Evolutionary conservation across 2,329 filamentous ascomycete species (phyloP), one percentile per base, ranked within the genome.

Genomic region (Coniochaeta sp.): DNA sequence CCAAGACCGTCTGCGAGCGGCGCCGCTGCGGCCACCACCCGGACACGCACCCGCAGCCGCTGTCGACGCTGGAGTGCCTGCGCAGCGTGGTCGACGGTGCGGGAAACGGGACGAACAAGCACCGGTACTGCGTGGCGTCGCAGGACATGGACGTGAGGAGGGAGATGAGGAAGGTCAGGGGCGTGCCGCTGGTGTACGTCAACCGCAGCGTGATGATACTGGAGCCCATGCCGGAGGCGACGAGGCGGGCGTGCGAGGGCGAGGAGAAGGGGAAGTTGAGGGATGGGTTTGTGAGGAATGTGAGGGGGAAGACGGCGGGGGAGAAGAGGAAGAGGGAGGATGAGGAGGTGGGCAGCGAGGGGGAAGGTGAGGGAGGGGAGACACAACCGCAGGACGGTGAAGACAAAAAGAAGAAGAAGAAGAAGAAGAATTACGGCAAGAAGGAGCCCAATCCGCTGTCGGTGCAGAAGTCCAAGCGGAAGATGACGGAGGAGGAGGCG

Each of bases 101-200:
- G 57, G 85, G 78, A 62, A 44, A 22, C 34, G 81, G 83, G 42
- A 82, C 82, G 61, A 95, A 95, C 72, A 91, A 91, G 75, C 85
- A 92, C 69, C 82, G 88, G 61, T 93, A 93, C 70, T 84, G 91
- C 14, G 87, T 93, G 22, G 90, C 90, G 9, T 88, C 84, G 63
- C 90, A 93, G 72, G 87, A 89, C 64, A 73, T 79, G 26, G 82
- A 85, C 47, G 80, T 90, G 54, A 77, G 90, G 65, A 79, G 81
- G 55, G 76, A 78, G 65, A 80, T 93, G 76, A 81, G 89, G 57
- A 75, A 74, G n/a, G 80, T 93, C 22, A 81, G 84, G 26, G 90
- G 89, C 22, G 88, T 91, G 56, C 90, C 90, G 22, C 72, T 93
- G 62, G 83, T 95, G 55, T 93, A 93, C 71, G 89, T 93, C 65